Conservation (phyloP, 352 stramenopile genomes). For the Phytopythium kandeliae region DNA sequence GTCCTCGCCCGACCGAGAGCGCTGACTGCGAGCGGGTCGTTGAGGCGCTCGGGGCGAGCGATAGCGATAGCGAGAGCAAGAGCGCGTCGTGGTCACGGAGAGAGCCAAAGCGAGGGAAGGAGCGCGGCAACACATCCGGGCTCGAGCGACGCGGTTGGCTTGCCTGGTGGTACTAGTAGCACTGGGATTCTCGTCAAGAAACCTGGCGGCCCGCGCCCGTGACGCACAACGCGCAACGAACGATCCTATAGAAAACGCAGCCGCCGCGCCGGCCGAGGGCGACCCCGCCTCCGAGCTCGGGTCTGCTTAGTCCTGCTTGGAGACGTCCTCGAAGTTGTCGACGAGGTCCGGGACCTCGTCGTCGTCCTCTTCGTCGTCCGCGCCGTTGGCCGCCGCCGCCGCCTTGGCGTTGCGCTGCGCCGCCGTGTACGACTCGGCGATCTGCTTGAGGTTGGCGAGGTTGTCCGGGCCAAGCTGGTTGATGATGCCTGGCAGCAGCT, state of each 20-base stretch:
- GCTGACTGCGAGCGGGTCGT: too few relatives aligned
- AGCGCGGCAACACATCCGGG: constrained; percentile 1
- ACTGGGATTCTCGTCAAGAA: constrained; percentile 45
- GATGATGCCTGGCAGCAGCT: constrained; percentile 97
- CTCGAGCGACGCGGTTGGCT: constrained; percentile 17
- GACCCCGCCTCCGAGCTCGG: not conserved
- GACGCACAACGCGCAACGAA: too few relatives aligned
- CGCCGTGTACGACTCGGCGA: constrained; percentile 86
- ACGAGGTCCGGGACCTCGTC: constrained; percentile 98
- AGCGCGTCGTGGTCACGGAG: too few relatives aligned
- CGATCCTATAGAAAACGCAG: constrained; percentile 26
- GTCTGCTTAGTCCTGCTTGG: constrained; percentile 81
- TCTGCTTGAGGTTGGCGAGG: constrained; percentile 93
- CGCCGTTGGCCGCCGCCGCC: constrained; percentile 35
- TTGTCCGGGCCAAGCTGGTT: constrained; percentile 98
- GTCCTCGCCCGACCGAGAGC: too few relatives aligned
- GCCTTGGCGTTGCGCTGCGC: constrained; percentile 76
- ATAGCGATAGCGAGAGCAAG: too few relatives aligned
- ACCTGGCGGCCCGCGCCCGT: constrained; percentile 23
- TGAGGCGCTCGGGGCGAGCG: too few relatives aligned
- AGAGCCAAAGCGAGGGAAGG: too few relatives aligned
- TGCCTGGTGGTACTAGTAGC: constrained; percentile 61
- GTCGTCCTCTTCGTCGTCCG: constrained; percentile 87
- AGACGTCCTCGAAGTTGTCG: constrained; percentile 98
- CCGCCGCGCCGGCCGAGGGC: constrained; percentile 5